These are phyloP conservation scores for Leptographium radiaticola DNA, from an alignment of 2,329 filamentous ascomycete species.

Conservation along the genomic window DNA sequence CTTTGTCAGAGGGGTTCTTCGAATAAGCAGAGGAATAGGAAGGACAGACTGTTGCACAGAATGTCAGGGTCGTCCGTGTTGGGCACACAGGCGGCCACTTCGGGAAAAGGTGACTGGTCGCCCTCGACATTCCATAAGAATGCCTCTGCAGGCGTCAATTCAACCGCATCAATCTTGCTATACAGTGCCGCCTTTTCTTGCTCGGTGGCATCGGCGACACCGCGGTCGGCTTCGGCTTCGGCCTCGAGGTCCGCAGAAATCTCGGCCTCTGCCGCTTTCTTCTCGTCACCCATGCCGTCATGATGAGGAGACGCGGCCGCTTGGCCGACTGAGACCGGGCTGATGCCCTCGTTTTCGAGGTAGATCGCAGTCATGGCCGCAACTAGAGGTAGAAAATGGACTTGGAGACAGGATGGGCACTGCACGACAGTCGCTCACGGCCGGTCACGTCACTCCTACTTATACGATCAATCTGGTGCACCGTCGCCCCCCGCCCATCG, in stretches of 20 bases:
- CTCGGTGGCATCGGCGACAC: not conserved
- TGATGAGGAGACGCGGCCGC: not conserved
- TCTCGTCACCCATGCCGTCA: not conserved
- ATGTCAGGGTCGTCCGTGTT: constrained; percentile 7
- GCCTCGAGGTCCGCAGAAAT: not conserved
- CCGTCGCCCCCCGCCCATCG: too few relatives aligned
- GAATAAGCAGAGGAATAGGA: not conserved
- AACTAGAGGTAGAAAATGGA: too few relatives aligned
- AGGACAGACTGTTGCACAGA: constrained; percentile 4
- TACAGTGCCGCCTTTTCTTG: not conserved
- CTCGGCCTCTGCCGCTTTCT: not conserved
- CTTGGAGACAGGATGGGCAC: too few relatives aligned
- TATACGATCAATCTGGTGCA: too few relatives aligned
- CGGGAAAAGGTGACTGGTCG: constrained; percentile 8
- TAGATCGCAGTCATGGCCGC: too few relatives aligned
- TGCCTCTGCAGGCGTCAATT: constrained; percentile 5
- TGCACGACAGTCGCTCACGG: too few relatives aligned
- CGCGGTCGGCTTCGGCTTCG: not conserved
- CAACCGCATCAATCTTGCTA: not conserved
- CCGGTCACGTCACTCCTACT: too few relatives aligned
- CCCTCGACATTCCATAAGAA: constrained; percentile 4
- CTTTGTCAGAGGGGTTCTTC: not conserved
- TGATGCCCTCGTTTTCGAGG: too few relatives aligned
- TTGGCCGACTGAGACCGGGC: too few relatives aligned
- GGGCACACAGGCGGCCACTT: constrained; percentile 7